These are phyloP conservation scores for Chaetomidium leptoderma DNA, from an alignment of 495 filamentous ascomycete genomes.

Conservation along the genomic window DNA sequence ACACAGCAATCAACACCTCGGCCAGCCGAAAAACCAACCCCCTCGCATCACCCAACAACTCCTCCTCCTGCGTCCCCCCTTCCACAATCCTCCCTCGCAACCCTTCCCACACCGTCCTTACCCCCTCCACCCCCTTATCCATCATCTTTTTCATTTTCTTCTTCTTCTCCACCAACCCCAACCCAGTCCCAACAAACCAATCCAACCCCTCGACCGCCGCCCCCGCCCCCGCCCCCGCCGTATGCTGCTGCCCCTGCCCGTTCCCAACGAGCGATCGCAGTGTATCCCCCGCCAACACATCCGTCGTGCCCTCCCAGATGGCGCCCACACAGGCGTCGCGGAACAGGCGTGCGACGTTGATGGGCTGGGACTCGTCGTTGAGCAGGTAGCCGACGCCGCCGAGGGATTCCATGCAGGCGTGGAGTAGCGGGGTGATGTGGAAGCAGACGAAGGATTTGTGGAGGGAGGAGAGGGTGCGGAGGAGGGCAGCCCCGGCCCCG, in stretches of 20 bases:
- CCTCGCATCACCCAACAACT: slow-evolving; percentile 33
- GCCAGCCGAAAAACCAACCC: slow-evolving; percentile 31
- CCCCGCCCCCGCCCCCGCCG: too few relatives aligned
- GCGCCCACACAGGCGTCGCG: slow-evolving; percentile 61
- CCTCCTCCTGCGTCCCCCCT: slow-evolving; percentile 23
- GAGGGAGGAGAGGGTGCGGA: slow-evolving; percentile 62
- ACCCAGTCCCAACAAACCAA: slow-evolving; percentile 27
- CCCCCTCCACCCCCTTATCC: not conserved
- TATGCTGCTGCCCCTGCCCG: too few relatives aligned
- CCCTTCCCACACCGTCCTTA: slow-evolving; percentile 23
- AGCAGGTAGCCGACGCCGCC: slow-evolving; percentile 76
- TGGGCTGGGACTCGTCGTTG: slow-evolving; percentile 51
- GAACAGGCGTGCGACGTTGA: slow-evolving; percentile 62
- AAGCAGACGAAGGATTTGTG: slow-evolving; percentile 62
- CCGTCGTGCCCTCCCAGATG: slow-evolving; percentile 74
- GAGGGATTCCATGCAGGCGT: slow-evolving; percentile 64
- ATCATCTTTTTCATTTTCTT: not conserved
- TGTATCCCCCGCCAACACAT: slow-evolving; percentile 61
- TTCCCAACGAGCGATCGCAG: slow-evolving; percentile 54
- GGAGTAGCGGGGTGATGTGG: slow-evolving; percentile 46
- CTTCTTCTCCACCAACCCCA: not conserved
- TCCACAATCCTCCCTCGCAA: slow-evolving; percentile 21
- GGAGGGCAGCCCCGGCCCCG: too few relatives aligned
- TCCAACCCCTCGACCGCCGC: slow-evolving; percentile 44
- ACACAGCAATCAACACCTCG: slow-evolving; percentile 34